Percentiles rank a stretch among this genome's conserved stretches.
These are phyloP conservation scores for Trypanosoma caninum DNA, from an alignment of 208 protist genomes.

Conservation along the genomic window DNA sequence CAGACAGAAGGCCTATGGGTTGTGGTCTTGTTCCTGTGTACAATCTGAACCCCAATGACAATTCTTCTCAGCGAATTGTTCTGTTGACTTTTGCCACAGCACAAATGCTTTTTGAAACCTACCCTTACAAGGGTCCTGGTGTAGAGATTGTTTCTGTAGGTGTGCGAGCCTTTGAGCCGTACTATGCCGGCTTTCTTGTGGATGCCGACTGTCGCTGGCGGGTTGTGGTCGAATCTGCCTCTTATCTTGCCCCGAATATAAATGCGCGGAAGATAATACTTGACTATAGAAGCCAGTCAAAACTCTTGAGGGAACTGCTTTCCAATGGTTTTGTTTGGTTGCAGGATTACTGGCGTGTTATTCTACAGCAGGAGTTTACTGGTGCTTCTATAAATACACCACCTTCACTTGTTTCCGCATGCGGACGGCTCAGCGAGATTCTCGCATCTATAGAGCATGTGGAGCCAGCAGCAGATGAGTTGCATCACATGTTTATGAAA, in stretches of 20 bases:
- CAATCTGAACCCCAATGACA: constrained; percentile 83
- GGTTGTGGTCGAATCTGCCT: constrained; percentile 75
- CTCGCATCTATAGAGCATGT: constrained; percentile 25
- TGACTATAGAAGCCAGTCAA: constrained; percentile 28
- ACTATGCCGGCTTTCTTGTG: constrained; percentile 72
- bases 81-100: constrained; percentile 65
- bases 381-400: neutral
- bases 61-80: constrained; percentile 70
- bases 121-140: constrained; percentile 87
- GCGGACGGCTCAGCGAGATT: constrained; percentile 27
- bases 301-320: constrained; percentile 57
- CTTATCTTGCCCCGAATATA: constrained; percentile 57
- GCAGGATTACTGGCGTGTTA: constrained; percentile 58
- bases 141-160: constrained; percentile 86
- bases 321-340: constrained; percentile 67
- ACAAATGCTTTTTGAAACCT: constrained; percentile 62
- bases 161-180: constrained; percentile 80
- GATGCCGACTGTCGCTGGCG: constrained; percentile 78
- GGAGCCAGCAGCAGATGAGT: constrained; percentile 12
- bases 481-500: constrained; percentile 30
- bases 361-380: constrained; percentile 31
- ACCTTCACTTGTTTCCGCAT: constrained; percentile 35
- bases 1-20: neutral
- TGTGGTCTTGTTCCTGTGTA: constrained; percentile 74
- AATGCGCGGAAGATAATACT: constrained; percentile 59